phyloP scores from a whole-genome alignment of 176 grass and related monocot genomes.

The Bromus sterilis region DNA sequence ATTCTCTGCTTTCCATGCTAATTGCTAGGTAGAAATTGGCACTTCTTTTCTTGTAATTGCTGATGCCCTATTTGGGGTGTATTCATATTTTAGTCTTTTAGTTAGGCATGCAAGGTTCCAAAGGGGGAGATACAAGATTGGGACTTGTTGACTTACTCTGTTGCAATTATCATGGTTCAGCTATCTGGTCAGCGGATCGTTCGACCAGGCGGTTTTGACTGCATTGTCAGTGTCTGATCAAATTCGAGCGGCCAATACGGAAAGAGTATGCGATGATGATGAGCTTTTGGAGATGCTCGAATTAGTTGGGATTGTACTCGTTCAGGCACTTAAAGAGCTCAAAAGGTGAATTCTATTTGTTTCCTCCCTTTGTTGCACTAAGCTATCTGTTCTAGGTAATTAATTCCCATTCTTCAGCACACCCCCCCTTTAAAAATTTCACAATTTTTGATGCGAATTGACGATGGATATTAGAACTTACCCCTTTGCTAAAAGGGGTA shows the following conservation, averaged over 20 bases:
- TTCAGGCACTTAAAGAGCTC: slow-evolving; percentile 48
- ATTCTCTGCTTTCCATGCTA: neutral
- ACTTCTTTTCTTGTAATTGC: neutral
- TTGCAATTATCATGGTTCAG: slow-evolving; percentile 1
- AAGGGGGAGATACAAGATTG: neutral
- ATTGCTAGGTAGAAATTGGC: neutral
- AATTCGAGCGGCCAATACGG: neutral
- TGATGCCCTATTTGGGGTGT: neutral
- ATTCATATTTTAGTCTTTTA: neutral
- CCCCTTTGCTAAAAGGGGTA: too few relatives aligned
- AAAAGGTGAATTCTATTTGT: slow-evolving; percentile 14
- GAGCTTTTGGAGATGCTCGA: slow-evolving; percentile 39
- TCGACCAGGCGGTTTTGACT: slow-evolving; percentile 14
- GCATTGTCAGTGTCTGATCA: neutral
- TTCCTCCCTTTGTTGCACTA: neutral
- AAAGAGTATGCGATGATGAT: neutral
- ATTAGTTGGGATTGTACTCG: slow-evolving; percentile 35
- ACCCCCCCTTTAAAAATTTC: too few relatives aligned
- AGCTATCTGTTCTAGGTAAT: neutral
- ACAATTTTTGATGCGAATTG: too few relatives aligned
- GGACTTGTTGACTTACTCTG: neutral
- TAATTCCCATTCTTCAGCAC: too few relatives aligned
- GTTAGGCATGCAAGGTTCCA: neutral
- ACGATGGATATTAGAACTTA: too few relatives aligned
- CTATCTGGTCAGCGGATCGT: slow-evolving; percentile 34